phyloP scores from a whole-genome alignment of 768 basidiomycete species.

The Cytidiella melzeri region DNA sequence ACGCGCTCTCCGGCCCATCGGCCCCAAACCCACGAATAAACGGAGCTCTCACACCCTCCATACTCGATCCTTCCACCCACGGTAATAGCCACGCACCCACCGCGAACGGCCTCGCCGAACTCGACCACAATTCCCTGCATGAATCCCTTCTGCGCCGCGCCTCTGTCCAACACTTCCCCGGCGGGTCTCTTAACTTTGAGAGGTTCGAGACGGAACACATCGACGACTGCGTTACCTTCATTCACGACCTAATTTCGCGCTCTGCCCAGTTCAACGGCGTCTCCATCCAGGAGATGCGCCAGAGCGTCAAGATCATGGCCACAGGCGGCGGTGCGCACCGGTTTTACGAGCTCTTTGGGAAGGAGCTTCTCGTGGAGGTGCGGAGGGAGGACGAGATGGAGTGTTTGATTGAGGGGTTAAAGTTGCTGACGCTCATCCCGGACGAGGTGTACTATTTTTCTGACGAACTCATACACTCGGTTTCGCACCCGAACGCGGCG shows the following conservation, averaged over 20 bases:
- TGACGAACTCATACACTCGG: constrained; percentile 84
- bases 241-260: constrained; percentile 78
- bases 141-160: constrained; percentile 65
- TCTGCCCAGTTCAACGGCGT: constrained; percentile 86
- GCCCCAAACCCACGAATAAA: constrained; percentile 36
- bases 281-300: constrained; percentile 83
- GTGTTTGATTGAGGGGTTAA: constrained; percentile 92
- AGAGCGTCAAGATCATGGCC: constrained; percentile 93
- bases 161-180: constrained; percentile 79
- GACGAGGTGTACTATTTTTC: constrained; percentile 99
- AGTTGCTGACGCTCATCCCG: constrained; percentile 93
- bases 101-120: constrained; percentile 29
- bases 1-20: constrained; percentile 18
- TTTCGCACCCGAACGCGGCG: constrained; percentile 32
- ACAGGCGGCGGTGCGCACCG: constrained; percentile 97
- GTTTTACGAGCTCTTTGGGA: constrained; percentile 79
- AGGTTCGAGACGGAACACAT: constrained; percentile 94
- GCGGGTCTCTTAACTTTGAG: constrained; percentile 95
- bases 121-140: constrained; percentile 43
- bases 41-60: constrained; percentile 79
- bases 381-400: constrained; percentile 97
- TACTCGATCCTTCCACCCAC: constrained; percentile 34
- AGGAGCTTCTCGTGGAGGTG: constrained; percentile 78
- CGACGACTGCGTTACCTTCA: constrained; percentile 76
- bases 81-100: constrained; percentile 22